Conservation (phyloP, 768 basidiomycete species). For the Mycena sanguinolenta region DNA sequence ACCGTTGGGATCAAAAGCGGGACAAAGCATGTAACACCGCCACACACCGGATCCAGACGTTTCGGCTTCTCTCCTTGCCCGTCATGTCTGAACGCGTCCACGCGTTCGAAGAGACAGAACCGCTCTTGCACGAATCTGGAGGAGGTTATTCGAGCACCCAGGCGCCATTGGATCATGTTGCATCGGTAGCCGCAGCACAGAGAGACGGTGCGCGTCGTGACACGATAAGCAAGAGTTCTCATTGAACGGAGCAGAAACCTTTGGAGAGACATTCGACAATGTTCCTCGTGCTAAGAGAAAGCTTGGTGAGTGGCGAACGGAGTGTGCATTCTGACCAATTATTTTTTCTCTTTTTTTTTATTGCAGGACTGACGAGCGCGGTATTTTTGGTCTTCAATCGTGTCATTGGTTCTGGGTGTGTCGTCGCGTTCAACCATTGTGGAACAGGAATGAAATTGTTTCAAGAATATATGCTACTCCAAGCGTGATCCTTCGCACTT, state of each 20-base stretch:
- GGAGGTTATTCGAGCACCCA: not conserved
- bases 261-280: slow-evolving; percentile 59
- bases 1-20: too few species aligned
- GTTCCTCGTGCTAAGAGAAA: slow-evolving; percentile 63
- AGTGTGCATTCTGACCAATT: slow-evolving; percentile 15
- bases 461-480: slow-evolving; percentile 79
- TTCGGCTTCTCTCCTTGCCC: too few species aligned
- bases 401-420: slow-evolving; percentile 80
- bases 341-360: not conserved
- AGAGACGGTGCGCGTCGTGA: slow-evolving; percentile 7
- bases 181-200: slow-evolving; percentile 4
- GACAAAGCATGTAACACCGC: not conserved
- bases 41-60: not conserved
- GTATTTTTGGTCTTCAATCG: slow-evolving; percentile 81
- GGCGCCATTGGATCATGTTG: not conserved
- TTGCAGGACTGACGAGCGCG: slow-evolving; percentile 64
- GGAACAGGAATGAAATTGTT: not conserved
- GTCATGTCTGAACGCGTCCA: slow-evolving; percentile 4
- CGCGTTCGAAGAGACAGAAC: slow-evolving; percentile 10
- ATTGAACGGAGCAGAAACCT: slow-evolving; percentile 2
- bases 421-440: slow-evolving; percentile 6
- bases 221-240: slow-evolving; percentile 5
- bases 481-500: slow-evolving; percentile 72
- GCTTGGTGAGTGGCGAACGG: slow-evolving; percentile 55
- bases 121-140: not conserved